Evolutionary conservation across 2,329 filamentous ascomycete species (phyloP).

Genomic region (Ophiocordyceps camponoti-floridani): DNA sequence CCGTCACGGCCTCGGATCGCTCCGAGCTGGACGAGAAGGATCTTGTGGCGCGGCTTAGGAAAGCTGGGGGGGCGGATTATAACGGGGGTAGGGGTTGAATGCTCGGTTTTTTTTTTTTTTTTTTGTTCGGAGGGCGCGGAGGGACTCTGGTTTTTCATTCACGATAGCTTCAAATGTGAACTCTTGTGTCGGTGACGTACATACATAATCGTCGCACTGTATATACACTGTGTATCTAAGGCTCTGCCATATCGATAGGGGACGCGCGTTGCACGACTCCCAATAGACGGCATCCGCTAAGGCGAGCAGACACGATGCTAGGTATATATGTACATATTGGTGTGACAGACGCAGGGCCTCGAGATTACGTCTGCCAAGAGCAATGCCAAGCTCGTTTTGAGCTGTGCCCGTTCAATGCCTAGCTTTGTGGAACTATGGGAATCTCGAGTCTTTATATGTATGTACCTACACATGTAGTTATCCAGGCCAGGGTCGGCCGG

Average conservation of each 20-base stretch:
- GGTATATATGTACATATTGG: too few species aligned
- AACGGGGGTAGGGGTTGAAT: conserved; percentile 41
- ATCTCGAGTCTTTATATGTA: neutral
- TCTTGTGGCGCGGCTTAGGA: conserved; percentile 41
- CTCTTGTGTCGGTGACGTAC: neutral
- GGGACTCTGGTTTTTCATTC: neutral
- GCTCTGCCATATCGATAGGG: too few species aligned
- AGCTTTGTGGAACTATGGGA: too few species aligned
- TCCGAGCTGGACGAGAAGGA: conserved; percentile 43
- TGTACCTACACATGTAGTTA: neutral
- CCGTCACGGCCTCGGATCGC: conserved; percentile 42
- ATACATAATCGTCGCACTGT: too few species aligned
- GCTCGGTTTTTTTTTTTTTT: neutral
- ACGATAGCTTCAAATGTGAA: neutral
- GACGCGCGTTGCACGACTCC: too few species aligned
- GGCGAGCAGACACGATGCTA: too few species aligned
- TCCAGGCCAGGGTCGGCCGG: neutral
- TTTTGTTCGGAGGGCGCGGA: neutral
- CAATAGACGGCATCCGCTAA: too few species aligned
- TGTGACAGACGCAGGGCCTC: too few species aligned
- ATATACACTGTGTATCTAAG: too few species aligned
- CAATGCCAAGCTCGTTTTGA: too few species aligned
- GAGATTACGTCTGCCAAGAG: too few species aligned
- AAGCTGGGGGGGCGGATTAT: conserved; percentile 54
- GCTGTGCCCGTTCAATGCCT: too few species aligned